Conservation (phyloP, 1,139 yeast genomes). For the Yamadazyma membranifaciens region DNA sequence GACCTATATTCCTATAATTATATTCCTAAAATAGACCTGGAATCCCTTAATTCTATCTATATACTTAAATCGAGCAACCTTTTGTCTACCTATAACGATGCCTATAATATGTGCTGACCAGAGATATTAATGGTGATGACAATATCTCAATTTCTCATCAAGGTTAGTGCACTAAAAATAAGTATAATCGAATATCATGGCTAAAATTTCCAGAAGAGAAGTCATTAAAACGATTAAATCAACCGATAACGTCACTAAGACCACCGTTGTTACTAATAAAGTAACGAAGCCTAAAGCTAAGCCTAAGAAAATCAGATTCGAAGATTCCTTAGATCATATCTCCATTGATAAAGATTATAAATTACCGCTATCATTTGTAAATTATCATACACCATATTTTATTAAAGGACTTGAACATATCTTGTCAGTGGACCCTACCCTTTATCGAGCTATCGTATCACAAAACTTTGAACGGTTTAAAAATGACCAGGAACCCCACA, state of each 20-base stretch:
- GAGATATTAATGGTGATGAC: too few species aligned
- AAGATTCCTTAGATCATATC: slow-evolving; percentile 7
- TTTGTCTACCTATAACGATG: too few species aligned
- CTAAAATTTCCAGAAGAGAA: neutral
- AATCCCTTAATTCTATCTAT: too few species aligned
- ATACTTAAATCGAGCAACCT: too few species aligned
- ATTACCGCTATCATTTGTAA: slow-evolving; percentile 38
- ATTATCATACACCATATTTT: slow-evolving; percentile 44
- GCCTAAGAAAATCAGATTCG: slow-evolving; percentile 2
- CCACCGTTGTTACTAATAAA: neutral
- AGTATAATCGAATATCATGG: too few species aligned
- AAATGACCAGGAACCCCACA: slow-evolving; percentile 1
- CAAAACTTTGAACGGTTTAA: slow-evolving; percentile 31
- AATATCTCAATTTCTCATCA: too few species aligned
- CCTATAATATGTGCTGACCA: too few species aligned
- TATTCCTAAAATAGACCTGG: too few species aligned
- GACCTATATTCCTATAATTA: too few species aligned
- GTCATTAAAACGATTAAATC: neutral
- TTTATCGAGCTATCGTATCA: slow-evolving; percentile 33
- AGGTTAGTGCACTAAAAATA: too few species aligned
- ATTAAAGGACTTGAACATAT: slow-evolving; percentile 41
- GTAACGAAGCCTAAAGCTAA: neutral
- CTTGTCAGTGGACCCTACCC: slow-evolving; percentile 41
- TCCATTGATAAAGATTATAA: neutral
- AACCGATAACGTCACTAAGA: neutral